Evolutionary conservation across 352 stramenopile genomes (phyloP).

Genomic region (Phytopythium chamaehyphon): DNA sequence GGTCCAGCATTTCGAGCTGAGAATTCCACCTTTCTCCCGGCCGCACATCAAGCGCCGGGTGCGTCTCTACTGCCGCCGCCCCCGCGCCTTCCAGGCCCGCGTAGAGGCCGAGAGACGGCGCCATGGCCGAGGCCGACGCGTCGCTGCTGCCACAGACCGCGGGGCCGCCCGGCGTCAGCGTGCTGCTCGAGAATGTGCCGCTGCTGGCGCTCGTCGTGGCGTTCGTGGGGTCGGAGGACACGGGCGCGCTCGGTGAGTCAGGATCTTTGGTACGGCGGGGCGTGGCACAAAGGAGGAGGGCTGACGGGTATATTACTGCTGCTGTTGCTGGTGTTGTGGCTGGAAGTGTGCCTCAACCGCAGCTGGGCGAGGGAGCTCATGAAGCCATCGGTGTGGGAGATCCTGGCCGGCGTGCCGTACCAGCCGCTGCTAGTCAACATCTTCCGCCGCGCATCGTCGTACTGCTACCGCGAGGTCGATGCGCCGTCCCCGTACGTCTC

Average conservation of each 20-base stretch:
- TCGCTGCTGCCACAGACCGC: slow-evolving; percentile 6
- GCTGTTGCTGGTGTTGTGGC: slow-evolving; percentile 6
- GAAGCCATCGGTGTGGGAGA: slow-evolving; percentile 80
- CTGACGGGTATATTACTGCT: slow-evolving; percentile 6
- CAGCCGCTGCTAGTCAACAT: slow-evolving; percentile 75
- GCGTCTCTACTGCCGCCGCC: background rate
- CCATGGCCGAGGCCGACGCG: slow-evolving; percentile 18
- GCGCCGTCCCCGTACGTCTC: slow-evolving; percentile 73
- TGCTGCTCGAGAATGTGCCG: slow-evolving; percentile 44
- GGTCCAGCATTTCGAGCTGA: slow-evolving; percentile 6
- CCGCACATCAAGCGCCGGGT: background rate
- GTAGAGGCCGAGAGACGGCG: background rate
- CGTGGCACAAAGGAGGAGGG: background rate
- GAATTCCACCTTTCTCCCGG: background rate
- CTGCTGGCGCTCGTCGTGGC: slow-evolving; percentile 60
- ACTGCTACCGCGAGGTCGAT: slow-evolving; percentile 86
- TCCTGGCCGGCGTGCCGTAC: slow-evolving; percentile 70
- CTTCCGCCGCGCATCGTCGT: slow-evolving; percentile 80
- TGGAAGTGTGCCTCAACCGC: slow-evolving; percentile 58
- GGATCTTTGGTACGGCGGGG: background rate
- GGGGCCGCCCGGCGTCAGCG: slow-evolving; percentile 16
- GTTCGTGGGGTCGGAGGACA: slow-evolving; percentile 61
- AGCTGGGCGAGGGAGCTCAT: slow-evolving; percentile 80
- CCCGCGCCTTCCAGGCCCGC: background rate
- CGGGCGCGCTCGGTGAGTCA: slow-evolving; percentile 42